Percentiles rank a stretch among this genome's conserved stretches.
These are phyloP conservation scores for Ceratobasidium sp. DNA, from an alignment of 1,284 basidiomycete genomes.

Conservation along the genomic window DNA sequence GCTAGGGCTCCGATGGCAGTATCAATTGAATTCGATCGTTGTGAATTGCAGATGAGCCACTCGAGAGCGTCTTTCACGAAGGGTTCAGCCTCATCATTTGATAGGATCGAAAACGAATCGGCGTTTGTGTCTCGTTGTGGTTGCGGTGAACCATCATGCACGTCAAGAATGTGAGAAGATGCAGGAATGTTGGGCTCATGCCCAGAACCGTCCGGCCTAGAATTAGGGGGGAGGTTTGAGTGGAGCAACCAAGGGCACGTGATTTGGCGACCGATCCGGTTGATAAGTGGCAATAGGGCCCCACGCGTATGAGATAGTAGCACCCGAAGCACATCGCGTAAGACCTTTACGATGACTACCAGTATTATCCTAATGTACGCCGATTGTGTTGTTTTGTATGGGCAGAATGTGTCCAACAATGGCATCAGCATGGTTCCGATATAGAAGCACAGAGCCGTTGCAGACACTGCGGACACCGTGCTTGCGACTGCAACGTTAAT, in stretches of 20 bases:
- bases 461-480: neutral
- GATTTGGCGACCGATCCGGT: neutral
- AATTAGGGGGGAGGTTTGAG: neutral
- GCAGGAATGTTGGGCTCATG: neutral
- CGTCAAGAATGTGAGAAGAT: neutral
- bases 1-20: constrained; percentile 20
- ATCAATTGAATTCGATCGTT: constrained; percentile 22
- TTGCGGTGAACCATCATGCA: neutral
- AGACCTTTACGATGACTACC: too few relatives aligned
- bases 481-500: constrained; percentile 20
- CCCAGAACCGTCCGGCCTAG: neutral
- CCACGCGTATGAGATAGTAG: too few relatives aligned
- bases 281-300: neutral
- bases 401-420: constrained; percentile 7
- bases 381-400: constrained; percentile 30
- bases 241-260: neutral
- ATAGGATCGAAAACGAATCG: too few relatives aligned
- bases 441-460: neutral
- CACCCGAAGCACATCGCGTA: too few relatives aligned
- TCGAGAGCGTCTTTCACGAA: constrained; percentile 13
- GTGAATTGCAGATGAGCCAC: constrained; percentile 14
- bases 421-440: constrained; percentile 14
- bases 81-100: neutral
- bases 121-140: neutral
- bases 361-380: too few relatives aligned